phyloP scores from a whole-genome alignment of 1,284 basidiomycete species.

The Meira miltonrushii region DNA sequence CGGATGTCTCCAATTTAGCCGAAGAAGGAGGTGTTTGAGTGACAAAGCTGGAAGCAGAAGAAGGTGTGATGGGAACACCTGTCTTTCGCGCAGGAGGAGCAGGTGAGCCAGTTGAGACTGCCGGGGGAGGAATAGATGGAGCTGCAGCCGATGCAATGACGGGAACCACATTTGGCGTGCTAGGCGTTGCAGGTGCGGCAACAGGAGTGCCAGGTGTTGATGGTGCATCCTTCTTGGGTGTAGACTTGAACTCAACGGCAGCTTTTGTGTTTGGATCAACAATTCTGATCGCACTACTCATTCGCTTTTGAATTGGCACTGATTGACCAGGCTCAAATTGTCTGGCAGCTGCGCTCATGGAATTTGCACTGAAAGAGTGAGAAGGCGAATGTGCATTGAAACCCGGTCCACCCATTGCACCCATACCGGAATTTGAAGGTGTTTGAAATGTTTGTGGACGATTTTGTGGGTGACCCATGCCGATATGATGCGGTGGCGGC shows the following conservation, averaged over 20 bases:
- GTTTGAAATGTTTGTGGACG: slow-evolving; percentile 12
- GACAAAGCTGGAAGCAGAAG: slow-evolving; percentile 21
- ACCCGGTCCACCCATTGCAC: slow-evolving; percentile 11
- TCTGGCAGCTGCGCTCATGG: slow-evolving; percentile 49
- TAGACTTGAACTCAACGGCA: slow-evolving; percentile 41
- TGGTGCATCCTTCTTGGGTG: slow-evolving; percentile 22
- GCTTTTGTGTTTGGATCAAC: slow-evolving; percentile 52
- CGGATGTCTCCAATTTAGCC: slow-evolving; percentile 33
- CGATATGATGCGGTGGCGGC: slow-evolving; percentile 27
- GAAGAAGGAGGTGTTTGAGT: slow-evolving; percentile 19
- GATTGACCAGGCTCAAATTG: slow-evolving; percentile 50
- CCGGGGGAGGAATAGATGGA: background rate
- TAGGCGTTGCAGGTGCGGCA: background rate
- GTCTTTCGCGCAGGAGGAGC: slow-evolving; percentile 13
- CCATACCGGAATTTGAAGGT: slow-evolving; percentile 22
- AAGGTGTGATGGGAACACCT: slow-evolving; percentile 19
- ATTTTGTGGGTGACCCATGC: slow-evolving; percentile 22
- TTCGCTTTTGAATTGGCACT: slow-evolving; percentile 46
- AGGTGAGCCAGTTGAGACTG: slow-evolving; percentile 8
- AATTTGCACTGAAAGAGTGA: slow-evolving; percentile 38
- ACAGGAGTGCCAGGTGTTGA: slow-evolving; percentile 9
- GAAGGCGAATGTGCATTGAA: slow-evolving; percentile 35
- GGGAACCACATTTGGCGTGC: background rate
- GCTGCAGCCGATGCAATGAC: background rate
- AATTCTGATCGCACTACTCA: slow-evolving; percentile 48